A percentile compares a stretch with the other conserved stretches of the same genome.
These are phyloP conservation scores for Pseudocercospora vitis DNA, from an alignment of 2,329 filamentous ascomycete species.

Conservation along the genomic window DNA sequence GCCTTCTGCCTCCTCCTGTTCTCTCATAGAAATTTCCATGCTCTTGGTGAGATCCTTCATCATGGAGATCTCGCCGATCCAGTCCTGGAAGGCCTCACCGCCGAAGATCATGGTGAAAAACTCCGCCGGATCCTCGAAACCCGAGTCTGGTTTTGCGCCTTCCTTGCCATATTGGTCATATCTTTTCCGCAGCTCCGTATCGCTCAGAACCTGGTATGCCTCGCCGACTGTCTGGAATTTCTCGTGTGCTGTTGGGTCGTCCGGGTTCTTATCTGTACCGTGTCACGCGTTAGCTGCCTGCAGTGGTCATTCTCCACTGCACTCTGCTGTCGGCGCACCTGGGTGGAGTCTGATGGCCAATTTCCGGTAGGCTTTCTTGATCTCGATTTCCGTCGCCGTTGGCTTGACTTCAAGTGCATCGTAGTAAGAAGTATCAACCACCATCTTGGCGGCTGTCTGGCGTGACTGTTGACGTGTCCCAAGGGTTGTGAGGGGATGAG, in stretches of 20 bases:
- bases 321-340: slow-evolving; percentile 37
- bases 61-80: slow-evolving; percentile 96
- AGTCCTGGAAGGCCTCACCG: slow-evolving; percentile 90
- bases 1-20: slow-evolving; percentile 64
- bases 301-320: background rate
- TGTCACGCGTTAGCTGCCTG: slow-evolving; percentile 6
- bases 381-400: slow-evolving; percentile 83
- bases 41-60: slow-evolving; percentile 98
- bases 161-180: slow-evolving; percentile 99
- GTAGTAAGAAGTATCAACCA: slow-evolving; percentile 94
- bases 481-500: background rate
- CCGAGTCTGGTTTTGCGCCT: slow-evolving; percentile 81
- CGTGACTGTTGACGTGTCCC: background rate
- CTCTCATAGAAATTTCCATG: slow-evolving; percentile 94
- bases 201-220: slow-evolving; percentile 79
- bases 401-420: slow-evolving; percentile 78
- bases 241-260: slow-evolving; percentile 87
- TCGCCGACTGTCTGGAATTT: slow-evolving; percentile 85
- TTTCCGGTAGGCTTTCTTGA: slow-evolving; percentile 95
- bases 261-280: slow-evolving; percentile 93
- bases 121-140: slow-evolving; percentile 91
- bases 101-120: slow-evolving; percentile 99
- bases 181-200: slow-evolving; percentile 79
- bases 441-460: slow-evolving; percentile 59
- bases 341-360: slow-evolving; percentile 89